These are phyloP conservation scores for Colletotrichum horii DNA, from an alignment of 2,329 filamentous ascomycete species.

Conservation along the genomic window DNA sequence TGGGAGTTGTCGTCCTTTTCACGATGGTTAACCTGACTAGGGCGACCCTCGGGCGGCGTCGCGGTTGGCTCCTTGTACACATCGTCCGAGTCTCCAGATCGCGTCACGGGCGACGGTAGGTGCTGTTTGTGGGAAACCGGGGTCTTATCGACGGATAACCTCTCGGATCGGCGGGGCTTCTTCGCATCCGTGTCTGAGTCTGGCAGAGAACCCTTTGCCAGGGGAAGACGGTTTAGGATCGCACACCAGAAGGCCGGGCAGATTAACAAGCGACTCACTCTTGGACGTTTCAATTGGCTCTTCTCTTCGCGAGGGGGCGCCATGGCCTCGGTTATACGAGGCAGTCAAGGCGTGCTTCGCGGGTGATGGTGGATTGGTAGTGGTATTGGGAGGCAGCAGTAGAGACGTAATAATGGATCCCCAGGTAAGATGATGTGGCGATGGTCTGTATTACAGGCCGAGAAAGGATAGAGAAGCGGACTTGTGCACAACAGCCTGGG, in stretches of 20 bases:
- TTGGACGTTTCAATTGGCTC: slow-evolving; percentile 83
- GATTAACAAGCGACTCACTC: slow-evolving; percentile 58
- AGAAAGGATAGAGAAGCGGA: neutral
- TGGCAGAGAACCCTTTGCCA: slow-evolving; percentile 67
- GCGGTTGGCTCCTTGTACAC: slow-evolving; percentile 71
- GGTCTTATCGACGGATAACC: slow-evolving; percentile 65
- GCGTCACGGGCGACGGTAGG: slow-evolving; percentile 82
- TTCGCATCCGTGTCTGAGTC: slow-evolving; percentile 73
- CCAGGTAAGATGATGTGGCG: neutral
- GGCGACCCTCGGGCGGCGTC: slow-evolving; percentile 68
- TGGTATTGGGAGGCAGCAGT: neutral
- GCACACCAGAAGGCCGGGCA: slow-evolving; percentile 22
- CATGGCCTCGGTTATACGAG: slow-evolving; percentile 43
- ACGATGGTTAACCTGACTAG: slow-evolving; percentile 59
- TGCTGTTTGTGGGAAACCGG: slow-evolving; percentile 69
- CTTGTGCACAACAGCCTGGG: neutral
- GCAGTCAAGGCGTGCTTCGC: neutral
- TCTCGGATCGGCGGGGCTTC: slow-evolving; percentile 82
- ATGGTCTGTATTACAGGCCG: neutral
- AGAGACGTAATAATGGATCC: neutral
- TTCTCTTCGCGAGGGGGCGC: slow-evolving; percentile 71
- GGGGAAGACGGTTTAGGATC: slow-evolving; percentile 24
- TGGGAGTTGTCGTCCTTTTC: slow-evolving; percentile 56
- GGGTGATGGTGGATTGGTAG: neutral
- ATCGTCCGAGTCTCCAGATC: slow-evolving; percentile 52